Base-by-base conservation (phyloP, 2,329 filamentous ascomycete species). In the Bimuria novae-zelandiae region DNA sequence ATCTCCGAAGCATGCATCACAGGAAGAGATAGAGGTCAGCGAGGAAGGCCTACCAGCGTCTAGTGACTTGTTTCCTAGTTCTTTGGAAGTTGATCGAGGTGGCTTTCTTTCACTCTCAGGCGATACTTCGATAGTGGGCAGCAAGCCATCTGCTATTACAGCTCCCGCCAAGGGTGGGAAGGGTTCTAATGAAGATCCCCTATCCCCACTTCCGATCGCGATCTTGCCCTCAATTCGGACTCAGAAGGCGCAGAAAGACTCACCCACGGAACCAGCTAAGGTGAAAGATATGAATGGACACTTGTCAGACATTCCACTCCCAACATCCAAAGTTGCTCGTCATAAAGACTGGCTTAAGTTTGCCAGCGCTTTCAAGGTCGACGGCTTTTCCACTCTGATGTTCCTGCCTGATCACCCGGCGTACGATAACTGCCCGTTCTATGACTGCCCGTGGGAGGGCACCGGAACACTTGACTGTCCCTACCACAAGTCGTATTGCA, bases 271-370 rank as follows among this genome's bases (percentile, higher is more conserved):
- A n/a, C n/a, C n/a, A n/a, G n/a, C n/a, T n/a, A 33, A 33, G 4
- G 33, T 17, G 33, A 36, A 36, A 7, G 8, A 36, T 8, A 8
- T 17, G 8, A n/a, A n/a, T n/a, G n/a, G n/a, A n/a, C n/a, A n/a
- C n/a, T n/a, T n/a, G n/a, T n/a, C n/a, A n/a, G n/a, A n/a, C n/a
- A n/a, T 21, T 17, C 27, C 40, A 11, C 1, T 48, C 12, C 23
- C 44, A 19, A 11, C 54, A 37, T 54, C 49, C 16, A 55, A 54
- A 10, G 19, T 56, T n/a, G 36, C 55, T 39, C 63, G 61, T 32
- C 62, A 67, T 21, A 53, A 52, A 27, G 49, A 64, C 12, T 68
- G 65, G 67, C 27, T 35, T 3, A 56, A 57, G 0, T 68, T 62
- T 17, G 40, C 19, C 2, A 51, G 45, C 8, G 10, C 42, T 3